Conservation (phyloP, 805 yeast genomes). For the Pichia exigua region DNA sequence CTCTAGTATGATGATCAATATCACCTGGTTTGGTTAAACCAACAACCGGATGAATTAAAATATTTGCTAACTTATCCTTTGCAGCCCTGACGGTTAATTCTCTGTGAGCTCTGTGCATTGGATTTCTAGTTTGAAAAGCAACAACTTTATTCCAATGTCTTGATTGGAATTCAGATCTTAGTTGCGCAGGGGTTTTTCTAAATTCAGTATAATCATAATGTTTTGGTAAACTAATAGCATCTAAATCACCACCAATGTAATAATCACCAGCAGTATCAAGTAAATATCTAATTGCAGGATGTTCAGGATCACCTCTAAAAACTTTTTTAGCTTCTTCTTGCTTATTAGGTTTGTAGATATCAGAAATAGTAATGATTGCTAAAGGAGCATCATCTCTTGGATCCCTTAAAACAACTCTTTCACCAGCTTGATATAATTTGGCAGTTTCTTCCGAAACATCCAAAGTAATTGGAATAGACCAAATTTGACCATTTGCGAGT, state of each 20-base stretch:
- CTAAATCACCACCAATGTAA: conserved; percentile 82
- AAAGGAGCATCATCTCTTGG: conserved; percentile 71
- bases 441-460: conserved; percentile 53
- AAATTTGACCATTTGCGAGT: conserved; percentile 65
- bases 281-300: conserved; percentile 81
- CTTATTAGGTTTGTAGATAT: conserved; percentile 79
- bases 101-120: conserved; percentile 98
- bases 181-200: conserved; percentile 85
- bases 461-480: conserved; percentile 90
- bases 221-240: conserved; percentile 75
- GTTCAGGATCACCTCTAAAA: conserved; percentile 95
- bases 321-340: conserved; percentile 72
- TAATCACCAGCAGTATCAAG: conserved; percentile 67
- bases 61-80: conserved; percentile 79
- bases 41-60: conserved; percentile 92
- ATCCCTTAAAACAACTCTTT: conserved; percentile 68
- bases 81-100: conserved; percentile 96
- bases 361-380: conserved; percentile 74
- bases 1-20: conserved; percentile 96
- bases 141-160: conserved; percentile 86
- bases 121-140: conserved; percentile 97
- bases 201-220: conserved; percentile 87
- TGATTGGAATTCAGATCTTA: conserved; percentile 72
- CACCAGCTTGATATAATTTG: conserved; percentile 44
- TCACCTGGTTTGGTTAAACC: conserved; percentile 97